Base-by-base conservation (phyloP, 179 eudicot species). In the Amaranthus tricolor region DNA sequence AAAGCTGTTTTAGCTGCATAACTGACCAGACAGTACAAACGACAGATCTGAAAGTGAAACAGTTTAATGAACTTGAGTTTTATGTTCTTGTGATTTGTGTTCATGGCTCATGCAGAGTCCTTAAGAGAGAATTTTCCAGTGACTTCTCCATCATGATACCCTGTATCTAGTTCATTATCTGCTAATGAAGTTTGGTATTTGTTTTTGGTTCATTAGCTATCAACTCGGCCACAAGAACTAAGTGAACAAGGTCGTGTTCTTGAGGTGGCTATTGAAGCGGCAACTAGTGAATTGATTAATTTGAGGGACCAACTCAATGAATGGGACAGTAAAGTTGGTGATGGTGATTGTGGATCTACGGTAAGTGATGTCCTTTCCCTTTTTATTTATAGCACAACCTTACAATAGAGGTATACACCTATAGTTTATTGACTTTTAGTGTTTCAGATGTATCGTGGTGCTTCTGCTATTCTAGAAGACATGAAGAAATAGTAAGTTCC, bases 321-420 rank as follows among this genome's bases (percentile, higher is more conserved):
- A 81, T 96, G 93, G 97, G 99, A 96, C 78, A 76, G 94, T 74
- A 91, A 88, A 93, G 98, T 91, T 69, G 99, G 99, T 68, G 99
- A 96, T 80, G 98, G 99, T 79, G 99, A 96, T 78, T 96, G 99
- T 88, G 99, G 99, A 63, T 89, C 98, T 75, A 96, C 99, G 12
- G 99, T 93, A 85, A 77, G 98, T 83, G 50, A 52, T 71, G 60
- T 40, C 19, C 64, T 76, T 15, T 45, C n/a, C n/a, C 51, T 7
- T 54, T 43, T 4, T 65, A 24, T 47, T 45, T 75, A 14, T 64
- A 17, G 9, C 15, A 47, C 21, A n/a, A 54, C 2, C 48, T 68
- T 52, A 17, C 40, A 57, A n/a, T 45, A 24, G 20, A 43, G 53
- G 67, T 54, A 49, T 78, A 47, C 48, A 66, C n/a, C 45, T 60